phyloP scores from a whole-genome alignment of 2,329 filamentous ascomycete species.

The Aspergillus japonicus region DNA sequence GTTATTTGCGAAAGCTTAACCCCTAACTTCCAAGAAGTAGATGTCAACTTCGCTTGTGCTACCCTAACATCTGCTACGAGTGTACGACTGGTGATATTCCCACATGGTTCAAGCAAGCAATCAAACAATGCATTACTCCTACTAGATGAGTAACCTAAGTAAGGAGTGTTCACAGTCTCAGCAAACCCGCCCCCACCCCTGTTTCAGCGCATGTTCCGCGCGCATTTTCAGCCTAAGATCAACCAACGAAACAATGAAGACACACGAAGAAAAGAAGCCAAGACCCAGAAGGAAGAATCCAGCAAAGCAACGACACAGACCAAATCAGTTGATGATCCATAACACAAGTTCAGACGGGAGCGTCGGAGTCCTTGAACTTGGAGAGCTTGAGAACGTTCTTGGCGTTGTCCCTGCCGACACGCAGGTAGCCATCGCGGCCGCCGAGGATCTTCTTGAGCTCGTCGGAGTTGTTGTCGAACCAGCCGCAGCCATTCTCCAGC shows the following conservation, averaged over 20 bases:
- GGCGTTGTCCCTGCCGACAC: constrained; percentile 42
- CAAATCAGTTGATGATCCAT: background rate
- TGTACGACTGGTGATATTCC: background rate
- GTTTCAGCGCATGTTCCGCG: no score
- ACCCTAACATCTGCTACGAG: no score
- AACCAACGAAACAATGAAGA: background rate
- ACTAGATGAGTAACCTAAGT: background rate
- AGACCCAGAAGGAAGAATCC: background rate
- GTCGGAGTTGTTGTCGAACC: constrained; percentile 31
- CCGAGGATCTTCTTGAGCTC: constrained; percentile 9
- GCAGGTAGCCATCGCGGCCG: constrained; percentile 31
- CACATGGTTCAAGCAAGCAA: background rate
- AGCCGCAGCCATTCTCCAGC: constrained; percentile 36
- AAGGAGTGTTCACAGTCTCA: background rate
- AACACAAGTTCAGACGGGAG: background rate
- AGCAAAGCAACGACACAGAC: no score
- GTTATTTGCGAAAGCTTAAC: no score
- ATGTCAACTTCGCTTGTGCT: no score
- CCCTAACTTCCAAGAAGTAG: no score
- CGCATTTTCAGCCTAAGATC: no score
- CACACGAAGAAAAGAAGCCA: background rate
- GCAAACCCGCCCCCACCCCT: no score
- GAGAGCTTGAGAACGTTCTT: constrained; percentile 36
- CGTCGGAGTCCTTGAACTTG: constrained; percentile 15
- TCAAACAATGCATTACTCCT: background rate